Base-by-base conservation (phyloP, 306 rosid species). In the Crotalaria pallida region DNA sequence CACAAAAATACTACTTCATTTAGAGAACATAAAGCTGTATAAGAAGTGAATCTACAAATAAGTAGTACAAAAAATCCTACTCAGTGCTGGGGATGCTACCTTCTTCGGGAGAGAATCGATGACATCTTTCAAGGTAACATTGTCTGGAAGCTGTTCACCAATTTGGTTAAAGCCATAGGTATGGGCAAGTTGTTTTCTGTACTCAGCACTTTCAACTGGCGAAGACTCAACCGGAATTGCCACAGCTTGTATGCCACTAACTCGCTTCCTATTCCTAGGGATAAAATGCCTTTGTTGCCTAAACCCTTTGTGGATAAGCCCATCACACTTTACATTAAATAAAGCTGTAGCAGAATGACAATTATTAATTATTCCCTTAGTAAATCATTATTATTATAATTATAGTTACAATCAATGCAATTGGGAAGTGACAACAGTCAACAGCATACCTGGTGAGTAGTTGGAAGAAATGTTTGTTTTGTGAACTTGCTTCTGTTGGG, bases 41-140 rank as follows among this genome's bases (percentile, higher is more conserved):
- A 59, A 64, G 48, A 26, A 55, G 62, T 34, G 65, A 34, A 49
- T 45, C 26, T 17, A 51, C 56, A 44, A 63, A 58, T 53, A n/a
- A n/a, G n/a, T n/a, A n/a, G n/a, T n/a, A n/a, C n/a, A n/a, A n/a
- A n/a, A n/a, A n/a, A n/a, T n/a, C n/a, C n/a, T n/a, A n/a, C n/a
- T 19, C 10, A 13, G 48, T 16, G 53, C 5, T 43, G 52, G n/a
- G n/a, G n/a, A 49, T 58, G 43, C 59, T 26, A 94, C 99, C 90
- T 83, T 75, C 78, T 94, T 89, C 11, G 99, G 99, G 81, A 94
- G 97, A 65, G 91, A 84, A 65, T 77, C 92, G 12, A 87, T 59
- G 58, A 94, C 72, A 67, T 90, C 89, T 83, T 87, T 91, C 27
- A 94, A 73, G 16, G 89, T 82, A 65, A 94, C 86, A 76, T 77